Conservation (phyloP, 305 asterid genomes). For the Fraxinus velutina region DNA sequence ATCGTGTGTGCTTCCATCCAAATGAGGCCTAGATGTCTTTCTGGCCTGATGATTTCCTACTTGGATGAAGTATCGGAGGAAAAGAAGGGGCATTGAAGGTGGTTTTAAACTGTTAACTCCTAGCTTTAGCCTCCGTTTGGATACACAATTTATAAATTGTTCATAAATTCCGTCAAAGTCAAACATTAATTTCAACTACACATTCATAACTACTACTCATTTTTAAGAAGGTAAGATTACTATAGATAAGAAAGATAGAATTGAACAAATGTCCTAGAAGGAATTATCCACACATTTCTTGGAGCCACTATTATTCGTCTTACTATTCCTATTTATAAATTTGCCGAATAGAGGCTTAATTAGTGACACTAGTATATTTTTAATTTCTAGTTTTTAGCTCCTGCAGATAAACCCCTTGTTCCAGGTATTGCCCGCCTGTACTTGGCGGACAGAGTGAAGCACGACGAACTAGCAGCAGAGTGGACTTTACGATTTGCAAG, state of each 20-base stretch:
- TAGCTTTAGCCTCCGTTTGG: neutral
- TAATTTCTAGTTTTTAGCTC: neutral
- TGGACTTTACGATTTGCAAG: slow-evolving; percentile 76
- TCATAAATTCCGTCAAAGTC: neutral
- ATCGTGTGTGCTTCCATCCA: neutral
- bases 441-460: slow-evolving; percentile 63
- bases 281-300: neutral
- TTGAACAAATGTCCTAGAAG: too few relatives aligned
- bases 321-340: neutral
- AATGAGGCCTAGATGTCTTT: neutral
- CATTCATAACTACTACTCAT: neutral
- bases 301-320: neutral
- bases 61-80: neutral
- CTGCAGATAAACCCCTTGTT: slow-evolving; percentile 79
- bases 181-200: neutral
- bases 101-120: neutral
- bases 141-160: neutral
- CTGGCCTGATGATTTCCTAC: neutral
- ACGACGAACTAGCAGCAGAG: slow-evolving; percentile 65
- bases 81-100: neutral
- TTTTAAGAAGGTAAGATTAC: too few relatives aligned
- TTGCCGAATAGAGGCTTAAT: neutral
- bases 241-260: too few relatives aligned
- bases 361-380: neutral
- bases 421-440: slow-evolving; percentile 68